These are phyloP conservation scores for Didymella keratinophila DNA, from an alignment of 2,329 filamentous ascomycete species.

Conservation along the genomic window DNA sequence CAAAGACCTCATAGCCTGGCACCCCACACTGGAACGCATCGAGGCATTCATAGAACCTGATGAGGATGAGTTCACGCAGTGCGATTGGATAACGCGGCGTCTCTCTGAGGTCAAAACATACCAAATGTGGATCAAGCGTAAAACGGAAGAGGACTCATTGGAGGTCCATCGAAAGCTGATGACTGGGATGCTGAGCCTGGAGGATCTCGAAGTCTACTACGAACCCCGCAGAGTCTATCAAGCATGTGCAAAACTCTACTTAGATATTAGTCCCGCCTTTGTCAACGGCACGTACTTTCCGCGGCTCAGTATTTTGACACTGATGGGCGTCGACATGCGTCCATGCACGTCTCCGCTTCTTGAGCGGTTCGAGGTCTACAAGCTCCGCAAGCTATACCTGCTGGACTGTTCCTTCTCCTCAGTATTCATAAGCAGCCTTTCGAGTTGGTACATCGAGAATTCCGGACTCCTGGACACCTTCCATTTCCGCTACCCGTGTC, in stretches of 20 bases:
- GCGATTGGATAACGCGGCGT: background rate
- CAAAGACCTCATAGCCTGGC: constrained; percentile 1
- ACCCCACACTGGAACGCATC: background rate
- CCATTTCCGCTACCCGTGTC: background rate
- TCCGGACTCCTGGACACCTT: background rate
- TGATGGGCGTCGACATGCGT: background rate
- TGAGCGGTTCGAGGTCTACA: background rate
- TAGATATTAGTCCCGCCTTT: background rate
- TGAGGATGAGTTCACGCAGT: background rate
- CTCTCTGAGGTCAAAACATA: background rate
- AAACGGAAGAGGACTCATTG: background rate
- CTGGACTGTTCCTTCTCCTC: background rate
- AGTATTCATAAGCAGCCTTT: background rate
- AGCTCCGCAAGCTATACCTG: background rate
- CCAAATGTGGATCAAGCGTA: background rate
- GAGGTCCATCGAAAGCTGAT: background rate
- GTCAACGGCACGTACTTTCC: background rate
- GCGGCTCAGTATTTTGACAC: background rate
- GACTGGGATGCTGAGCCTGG: background rate
- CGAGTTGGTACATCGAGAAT: background rate
- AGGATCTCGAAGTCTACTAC: background rate
- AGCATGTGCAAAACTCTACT: background rate
- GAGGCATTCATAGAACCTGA: background rate
- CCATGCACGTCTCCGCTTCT: background rate
- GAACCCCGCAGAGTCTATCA: background rate